Evolutionary conservation across 2,329 filamentous ascomycete genomes (phyloP).

Genomic region (Fonsecaea nubica): DNA sequence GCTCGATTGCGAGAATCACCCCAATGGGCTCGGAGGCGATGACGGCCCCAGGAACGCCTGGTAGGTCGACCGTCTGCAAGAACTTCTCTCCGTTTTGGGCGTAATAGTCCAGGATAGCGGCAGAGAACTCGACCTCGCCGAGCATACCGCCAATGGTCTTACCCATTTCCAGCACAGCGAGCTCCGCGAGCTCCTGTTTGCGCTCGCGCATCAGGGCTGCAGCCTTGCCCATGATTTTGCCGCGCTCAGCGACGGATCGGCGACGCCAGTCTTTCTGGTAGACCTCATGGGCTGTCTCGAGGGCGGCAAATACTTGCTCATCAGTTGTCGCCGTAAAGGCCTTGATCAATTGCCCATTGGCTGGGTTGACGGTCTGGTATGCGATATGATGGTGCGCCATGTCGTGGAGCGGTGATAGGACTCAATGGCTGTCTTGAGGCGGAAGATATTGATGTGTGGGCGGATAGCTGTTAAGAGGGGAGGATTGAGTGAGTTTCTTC

Average conservation of each 20-base stretch:
- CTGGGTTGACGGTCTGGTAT: constrained; percentile 15
- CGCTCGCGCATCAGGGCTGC: constrained; percentile 6
- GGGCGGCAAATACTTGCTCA: constrained; percentile 6
- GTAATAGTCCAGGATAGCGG: constrained; percentile 12
- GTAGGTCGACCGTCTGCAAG: neutral
- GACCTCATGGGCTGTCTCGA: constrained; percentile 8
- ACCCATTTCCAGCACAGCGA: constrained; percentile 9
- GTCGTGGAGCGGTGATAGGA: neutral
- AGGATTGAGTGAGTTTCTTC: neutral
- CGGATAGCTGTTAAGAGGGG: neutral
- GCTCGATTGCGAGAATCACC: constrained; percentile 13
- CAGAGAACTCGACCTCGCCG: constrained; percentile 6
- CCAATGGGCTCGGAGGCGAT: constrained; percentile 13
- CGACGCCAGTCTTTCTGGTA: constrained; percentile 17
- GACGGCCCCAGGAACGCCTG: neutral
- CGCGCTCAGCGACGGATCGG: constrained; percentile 3
- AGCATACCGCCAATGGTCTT: constrained; percentile 4
- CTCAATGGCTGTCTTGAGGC: neutral
- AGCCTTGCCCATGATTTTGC: constrained; percentile 3
- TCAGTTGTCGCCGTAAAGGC: constrained; percentile 9
- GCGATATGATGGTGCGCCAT: neutral
- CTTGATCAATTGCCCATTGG: constrained; percentile 10
- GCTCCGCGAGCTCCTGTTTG: constrained; percentile 1
- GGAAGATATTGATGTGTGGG: neutral
- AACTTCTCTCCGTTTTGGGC: constrained; percentile 11